These are phyloP conservation scores for Phytopythium litorale DNA, from an alignment of 352 stramenopile species.

Conservation along the genomic window DNA sequence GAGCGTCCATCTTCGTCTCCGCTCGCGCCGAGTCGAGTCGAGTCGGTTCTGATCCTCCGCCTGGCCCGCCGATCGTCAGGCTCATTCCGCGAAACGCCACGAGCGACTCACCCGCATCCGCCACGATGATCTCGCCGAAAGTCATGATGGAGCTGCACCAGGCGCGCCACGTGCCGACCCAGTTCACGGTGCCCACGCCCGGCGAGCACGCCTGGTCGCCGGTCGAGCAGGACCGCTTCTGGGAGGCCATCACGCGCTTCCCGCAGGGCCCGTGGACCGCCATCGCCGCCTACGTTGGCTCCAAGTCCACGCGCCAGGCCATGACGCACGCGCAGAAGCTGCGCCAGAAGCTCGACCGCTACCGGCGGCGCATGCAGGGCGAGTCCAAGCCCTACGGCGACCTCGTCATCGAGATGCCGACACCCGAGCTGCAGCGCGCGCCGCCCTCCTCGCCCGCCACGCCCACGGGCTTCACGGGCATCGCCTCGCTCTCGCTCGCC, in stretches of 20 bases:
- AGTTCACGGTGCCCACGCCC: constrained; percentile 54
- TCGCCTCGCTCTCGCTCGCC: constrained; percentile 17
- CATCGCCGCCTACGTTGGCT: constrained; percentile 56
- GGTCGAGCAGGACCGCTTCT: constrained; percentile 45
- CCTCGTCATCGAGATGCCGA: constrained; percentile 6
- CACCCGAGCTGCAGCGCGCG: constrained; percentile 8
- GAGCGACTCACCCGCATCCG: not conserved
- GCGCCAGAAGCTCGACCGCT: constrained; percentile 58
- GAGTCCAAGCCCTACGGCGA: constrained; percentile 23
- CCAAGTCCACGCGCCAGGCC: constrained; percentile 58
- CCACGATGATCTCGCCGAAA: constrained; percentile 48
- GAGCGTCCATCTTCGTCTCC: constrained; percentile 6
- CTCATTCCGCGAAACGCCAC: constrained; percentile 7
- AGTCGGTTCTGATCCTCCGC: not conserved
- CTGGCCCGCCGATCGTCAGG: not conserved
- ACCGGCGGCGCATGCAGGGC: constrained; percentile 43
- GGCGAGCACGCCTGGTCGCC: constrained; percentile 48
- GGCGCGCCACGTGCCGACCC: constrained; percentile 47
- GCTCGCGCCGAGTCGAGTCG: not conserved
- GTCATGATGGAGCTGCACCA: constrained; percentile 57
- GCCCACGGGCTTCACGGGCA: constrained; percentile 20
- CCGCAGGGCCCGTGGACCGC: constrained; percentile 58
- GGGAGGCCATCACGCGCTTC: constrained; percentile 55
- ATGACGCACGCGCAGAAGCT: constrained; percentile 73
- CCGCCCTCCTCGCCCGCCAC: constrained; percentile 22